A percentile compares a stretch with the other conserved stretches of the same genome.
Evolutionary conservation across 352 stramenopile genomes (phyloP).

Genomic region (Phytophthora tubulina): DNA sequence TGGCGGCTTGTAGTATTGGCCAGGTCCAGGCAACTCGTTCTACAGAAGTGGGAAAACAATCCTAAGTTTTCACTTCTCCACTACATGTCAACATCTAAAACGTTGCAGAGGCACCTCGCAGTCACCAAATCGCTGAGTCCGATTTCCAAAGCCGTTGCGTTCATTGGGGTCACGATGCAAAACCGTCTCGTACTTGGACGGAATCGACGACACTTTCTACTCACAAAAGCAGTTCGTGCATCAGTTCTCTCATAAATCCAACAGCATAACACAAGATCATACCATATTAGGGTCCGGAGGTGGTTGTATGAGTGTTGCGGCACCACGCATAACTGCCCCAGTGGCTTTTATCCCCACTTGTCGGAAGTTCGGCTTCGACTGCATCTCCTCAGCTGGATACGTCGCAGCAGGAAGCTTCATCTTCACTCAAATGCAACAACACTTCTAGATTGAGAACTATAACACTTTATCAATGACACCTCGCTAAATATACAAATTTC

Average conservation of each 20-base stretch:
- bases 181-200: slow-evolving; percentile 83
- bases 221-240: neutral
- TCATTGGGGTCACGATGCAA: slow-evolving; percentile 68
- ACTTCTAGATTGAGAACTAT: neutral
- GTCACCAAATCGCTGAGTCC: slow-evolving; percentile 73
- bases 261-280: neutral
- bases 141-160: slow-evolving; percentile 73
- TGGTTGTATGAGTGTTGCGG: slow-evolving; percentile 25
- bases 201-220: slow-evolving; percentile 75
- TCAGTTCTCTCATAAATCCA: slow-evolving; percentile 1
- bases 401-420: slow-evolving; percentile 33
- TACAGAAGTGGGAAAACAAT: slow-evolving; percentile 21
- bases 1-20: slow-evolving; percentile 73
- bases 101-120: slow-evolving; percentile 44
- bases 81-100: neutral
- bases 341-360: slow-evolving; percentile 65
- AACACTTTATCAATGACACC: neutral
- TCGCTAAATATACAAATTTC: slow-evolving; percentile 20
- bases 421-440: neutral
- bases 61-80: slow-evolving; percentile 5
- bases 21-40: slow-evolving; percentile 79
- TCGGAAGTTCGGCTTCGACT: slow-evolving; percentile 62
- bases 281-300: slow-evolving; percentile 34
- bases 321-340: slow-evolving; percentile 45
- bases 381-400: slow-evolving; percentile 28